Evolutionary conservation across 2,329 filamentous ascomycete species (phyloP), one percentile per base, ranked within the genome.

Genomic region (Fusarium albidum): DNA sequence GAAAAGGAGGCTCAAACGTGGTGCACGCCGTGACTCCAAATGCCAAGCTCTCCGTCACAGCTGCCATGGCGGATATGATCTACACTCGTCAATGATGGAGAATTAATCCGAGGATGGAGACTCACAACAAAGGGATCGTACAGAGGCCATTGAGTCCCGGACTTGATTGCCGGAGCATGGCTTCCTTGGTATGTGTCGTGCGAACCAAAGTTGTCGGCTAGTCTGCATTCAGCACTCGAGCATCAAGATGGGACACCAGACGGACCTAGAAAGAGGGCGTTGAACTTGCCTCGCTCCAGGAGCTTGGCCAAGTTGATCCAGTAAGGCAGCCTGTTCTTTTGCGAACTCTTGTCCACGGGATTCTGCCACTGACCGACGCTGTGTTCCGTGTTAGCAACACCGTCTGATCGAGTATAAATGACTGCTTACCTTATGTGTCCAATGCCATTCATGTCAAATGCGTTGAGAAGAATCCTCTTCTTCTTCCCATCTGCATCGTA

Each of bases 1-100:
- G 82, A 64, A 87, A 89, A 0, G 86, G 86, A 61, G 84, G 81
- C 65, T 89, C 85, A 52, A 89, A 89, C 1, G 82, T 85, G 1
- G 49, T 56, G 8, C 31, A 53, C 12, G 53, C 48, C 8, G 56
- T 59, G 6, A 59, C 45, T 3, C 48, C 56, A 41, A 59, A 59
- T 4, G 45, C 41, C 13, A 59, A 13, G 8, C 37, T 38, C n/a
- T 53, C 44, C 4, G 56, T 59, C 3, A 84, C 85, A 9, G 80
- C 78, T 3, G 82, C 79, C 1, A 67, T 85, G 84, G 12, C 44
- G 12, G 44, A 40, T 29, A 49, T 41, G 6, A 48, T 41, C 35
- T 50, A 18, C 7, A n/a, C 14, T n/a, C 13, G 12, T 31, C 8
- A 9, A 17, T 33, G 3, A 45, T 15, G 14, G 7, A 17, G 3